Conservation (phyloP, 2,329 filamentous ascomycete species). For the Phyllosticta citribraziliensis region DNA sequence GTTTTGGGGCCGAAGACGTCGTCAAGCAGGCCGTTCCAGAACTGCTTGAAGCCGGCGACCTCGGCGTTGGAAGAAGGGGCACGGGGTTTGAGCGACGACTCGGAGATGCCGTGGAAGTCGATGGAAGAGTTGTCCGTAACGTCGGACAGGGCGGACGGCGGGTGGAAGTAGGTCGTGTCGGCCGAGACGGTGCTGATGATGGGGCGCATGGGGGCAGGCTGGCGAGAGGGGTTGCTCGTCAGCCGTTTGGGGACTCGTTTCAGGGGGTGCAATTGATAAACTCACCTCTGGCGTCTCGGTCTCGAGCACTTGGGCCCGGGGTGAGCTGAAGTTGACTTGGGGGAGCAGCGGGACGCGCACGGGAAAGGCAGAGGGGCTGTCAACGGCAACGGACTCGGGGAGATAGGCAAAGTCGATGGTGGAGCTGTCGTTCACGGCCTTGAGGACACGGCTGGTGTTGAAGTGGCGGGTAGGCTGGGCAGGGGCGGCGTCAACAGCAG, state of each 20-base stretch:
- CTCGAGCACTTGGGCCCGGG: not conserved
- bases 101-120: slow-evolving; percentile 39
- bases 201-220: slow-evolving; percentile 41
- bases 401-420: slow-evolving; percentile 56
- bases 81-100: not conserved
- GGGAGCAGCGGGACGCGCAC: slow-evolving; percentile 43
- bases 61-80: not conserved
- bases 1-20: slow-evolving; percentile 35
- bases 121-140: slow-evolving; percentile 31
- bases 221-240: not conserved
- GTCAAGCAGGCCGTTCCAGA: slow-evolving; percentile 34
- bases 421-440: slow-evolving; percentile 47
- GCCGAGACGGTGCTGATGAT: slow-evolving; percentile 46
- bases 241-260: not conserved
- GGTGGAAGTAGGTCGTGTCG: slow-evolving; percentile 37
- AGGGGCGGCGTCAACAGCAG: slow-evolving; percentile 16
- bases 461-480: slow-evolving; percentile 41
- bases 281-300: not conserved
- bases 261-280: not conserved
- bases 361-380: slow-evolving; percentile 32
- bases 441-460: slow-evolving; percentile 50
- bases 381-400: slow-evolving; percentile 42
- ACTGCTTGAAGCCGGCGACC: not conserved
- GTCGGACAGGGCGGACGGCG: slow-evolving; percentile 45
- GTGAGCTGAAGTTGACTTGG: slow-evolving; percentile 9